Evolutionary conservation across 2,329 filamentous ascomycete species (phyloP), one percentile per base, ranked within the genome.

Genomic region (Talaromyces sp.): DNA sequence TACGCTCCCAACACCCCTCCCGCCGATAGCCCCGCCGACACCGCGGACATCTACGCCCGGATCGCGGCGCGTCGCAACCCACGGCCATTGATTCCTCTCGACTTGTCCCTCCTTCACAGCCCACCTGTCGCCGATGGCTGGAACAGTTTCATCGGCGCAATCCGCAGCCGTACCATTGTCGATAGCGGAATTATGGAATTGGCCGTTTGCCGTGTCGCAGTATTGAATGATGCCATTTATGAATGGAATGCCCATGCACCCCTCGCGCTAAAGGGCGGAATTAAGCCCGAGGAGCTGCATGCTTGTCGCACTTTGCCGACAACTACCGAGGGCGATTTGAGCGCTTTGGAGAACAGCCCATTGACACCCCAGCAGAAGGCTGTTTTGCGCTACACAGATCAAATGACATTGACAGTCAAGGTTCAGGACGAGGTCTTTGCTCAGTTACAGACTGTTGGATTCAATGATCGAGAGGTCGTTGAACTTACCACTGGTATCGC

Each of bases 401-500:
- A 90, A 71, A 93, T 94, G 88, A 96, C 91, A 47, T 74, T 84
- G 57, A 81, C 84, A 45, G 85, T 93, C 1, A 75, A 79, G 52
- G 90, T 96, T 3, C 70, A 75, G 37, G 87, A 94, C 48, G 80
- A 75, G 52, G 83, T 88, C 0, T 92, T 93, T 75, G 82, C 68
- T 9, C 71, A 72, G 58, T 61, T 94, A 43, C 59, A 67, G 63
- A 84, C 78, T 70, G 71, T 60, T n/a, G 68, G 82, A 22, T 91
- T 92, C 60, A 80, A 68, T 17, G 87, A 93, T 56, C 80, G 84
- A 59, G 88, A 93, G 74, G 80, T 94, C 49, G 89, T 95, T 2
- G 91, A 96, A 77, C 80, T 95, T 60, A 93, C 89, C 37, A 86
- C 88, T 27, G 91, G 88, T n/a, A 83, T 93, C 52, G 89, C 89